A percentile compares a stretch with the other conserved stretches of the same genome.
Conservation (phyloP, 306 rosid genomes). For the Pachyrhizus erosus region DNA sequence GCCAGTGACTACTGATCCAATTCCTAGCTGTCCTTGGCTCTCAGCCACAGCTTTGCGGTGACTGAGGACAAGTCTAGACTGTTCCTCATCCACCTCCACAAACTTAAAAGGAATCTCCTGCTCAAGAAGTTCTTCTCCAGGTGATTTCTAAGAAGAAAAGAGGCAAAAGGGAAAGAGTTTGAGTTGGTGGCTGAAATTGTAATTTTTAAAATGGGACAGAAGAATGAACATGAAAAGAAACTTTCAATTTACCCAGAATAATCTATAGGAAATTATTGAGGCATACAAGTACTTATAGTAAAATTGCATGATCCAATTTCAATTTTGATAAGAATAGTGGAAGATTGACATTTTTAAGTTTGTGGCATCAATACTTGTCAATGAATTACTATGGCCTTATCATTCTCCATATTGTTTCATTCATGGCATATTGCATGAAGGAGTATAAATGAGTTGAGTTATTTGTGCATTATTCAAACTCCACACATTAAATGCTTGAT, state of each 20-base stretch:
- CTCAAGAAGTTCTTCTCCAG: constrained; percentile 88
- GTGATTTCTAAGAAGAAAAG: constrained; percentile 58
- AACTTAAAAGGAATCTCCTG: constrained; percentile 92
- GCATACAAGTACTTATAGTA: constrained; percentile 11
- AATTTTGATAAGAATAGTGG: constrained; percentile 12
- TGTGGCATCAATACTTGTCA: constrained; percentile 20
- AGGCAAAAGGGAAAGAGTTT: constrained; percentile 27
- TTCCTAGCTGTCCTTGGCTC: constrained; percentile 95
- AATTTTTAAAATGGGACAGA: background rate
- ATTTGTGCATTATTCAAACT: background rate
- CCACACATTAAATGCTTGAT: background rate
- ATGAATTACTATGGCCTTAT: background rate
- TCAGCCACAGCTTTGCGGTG: constrained; percentile 97
- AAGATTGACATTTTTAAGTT: constrained; percentile 19
- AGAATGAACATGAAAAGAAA: constrained; percentile 24
- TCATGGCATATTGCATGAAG: background rate
- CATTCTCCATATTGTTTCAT: constrained; percentile 32
- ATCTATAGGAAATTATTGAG: constrained; percentile 24
- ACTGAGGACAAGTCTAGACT: constrained; percentile 87
- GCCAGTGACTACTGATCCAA: constrained; percentile 95
- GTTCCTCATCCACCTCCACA: constrained; percentile 97
- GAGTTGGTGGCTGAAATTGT: constrained; percentile 5
- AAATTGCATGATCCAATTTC: constrained; percentile 24
- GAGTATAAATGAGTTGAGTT: background rate
- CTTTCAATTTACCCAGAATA: constrained; percentile 8